Percentiles rank a stretch among this genome's conserved stretches.
Evolutionary conservation across 495 filamentous ascomycete species (phyloP).

Genomic region (Emericellopsis terricola): DNA sequence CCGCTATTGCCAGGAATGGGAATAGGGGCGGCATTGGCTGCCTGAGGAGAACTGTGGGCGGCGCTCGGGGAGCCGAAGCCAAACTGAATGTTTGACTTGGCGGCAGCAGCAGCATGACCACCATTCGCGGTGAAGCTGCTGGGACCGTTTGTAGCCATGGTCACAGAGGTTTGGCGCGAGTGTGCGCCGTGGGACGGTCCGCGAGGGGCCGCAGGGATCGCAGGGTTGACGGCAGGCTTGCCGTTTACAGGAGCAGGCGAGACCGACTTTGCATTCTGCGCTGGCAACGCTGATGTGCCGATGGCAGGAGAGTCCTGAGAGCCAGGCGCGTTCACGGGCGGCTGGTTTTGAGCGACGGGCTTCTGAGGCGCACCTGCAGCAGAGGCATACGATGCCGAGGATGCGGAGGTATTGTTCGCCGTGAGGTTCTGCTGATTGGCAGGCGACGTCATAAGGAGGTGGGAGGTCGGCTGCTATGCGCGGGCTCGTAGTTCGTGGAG

Average conservation of each 20-base stretch:
- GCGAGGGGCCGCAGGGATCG: constrained; percentile 39
- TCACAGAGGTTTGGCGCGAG: constrained; percentile 67
- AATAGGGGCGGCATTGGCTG: constrained; percentile 38
- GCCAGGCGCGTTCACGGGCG: constrained; percentile 53
- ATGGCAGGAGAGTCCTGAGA: constrained; percentile 46
- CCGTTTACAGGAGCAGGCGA: constrained; percentile 71
- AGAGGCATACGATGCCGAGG: constrained; percentile 50
- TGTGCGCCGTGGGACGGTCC: constrained; percentile 47
- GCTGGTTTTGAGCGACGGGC: constrained; percentile 34
- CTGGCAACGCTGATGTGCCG: constrained; percentile 40
- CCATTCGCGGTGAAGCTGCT: constrained; percentile 62
- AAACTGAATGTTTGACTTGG: constrained; percentile 52
- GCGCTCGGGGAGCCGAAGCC: constrained; percentile 62
- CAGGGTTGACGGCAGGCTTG: constrained; percentile 53
- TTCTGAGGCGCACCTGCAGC: constrained; percentile 69
- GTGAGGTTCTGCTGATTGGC: constrained; percentile 33
- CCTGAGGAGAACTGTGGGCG: constrained; percentile 38
- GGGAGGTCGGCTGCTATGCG: too few relatives aligned
- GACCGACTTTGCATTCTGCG: constrained; percentile 67
- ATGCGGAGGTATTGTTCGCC: constrained; percentile 40
- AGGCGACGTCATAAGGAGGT: constrained; percentile 31
- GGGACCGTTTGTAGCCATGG: constrained; percentile 64
- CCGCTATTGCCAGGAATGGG: constrained; percentile 35
- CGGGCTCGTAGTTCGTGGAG: too few relatives aligned
- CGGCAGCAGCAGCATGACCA: constrained; percentile 34